A percentile compares a stretch with the other conserved stretches of the same genome.
Evolutionary conservation across 1,284 basidiomycete species (phyloP).

Genomic region (Mycosarcoma maydis): DNA sequence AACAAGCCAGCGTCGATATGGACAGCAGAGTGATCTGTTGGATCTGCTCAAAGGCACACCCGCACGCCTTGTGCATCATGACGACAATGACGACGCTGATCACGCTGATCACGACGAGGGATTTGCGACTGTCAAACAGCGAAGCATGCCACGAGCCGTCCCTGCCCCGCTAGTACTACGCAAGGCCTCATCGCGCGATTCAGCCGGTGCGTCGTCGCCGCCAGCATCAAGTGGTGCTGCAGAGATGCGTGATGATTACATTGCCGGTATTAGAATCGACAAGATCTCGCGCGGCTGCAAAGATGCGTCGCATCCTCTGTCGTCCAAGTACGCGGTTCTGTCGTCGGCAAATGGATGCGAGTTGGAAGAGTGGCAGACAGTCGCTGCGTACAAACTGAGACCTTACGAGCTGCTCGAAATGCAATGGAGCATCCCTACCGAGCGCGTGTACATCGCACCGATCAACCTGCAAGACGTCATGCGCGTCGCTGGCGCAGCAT

Average conservation of each 20-base stretch:
- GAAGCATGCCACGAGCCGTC: neutral
- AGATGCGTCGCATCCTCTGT: conserved; percentile 36
- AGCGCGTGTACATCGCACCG: conserved; percentile 45
- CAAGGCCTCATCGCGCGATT: conserved; percentile 9
- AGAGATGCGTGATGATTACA: conserved; percentile 5
- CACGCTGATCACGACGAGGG: conserved; percentile 7
- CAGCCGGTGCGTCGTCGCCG: neutral
- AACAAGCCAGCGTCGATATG: conserved; percentile 26
- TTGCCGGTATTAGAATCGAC: conserved; percentile 40
- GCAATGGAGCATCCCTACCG: conserved; percentile 45
- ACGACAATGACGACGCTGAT: too few relatives aligned
- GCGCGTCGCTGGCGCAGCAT: neutral
- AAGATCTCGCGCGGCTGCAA: conserved; percentile 36
- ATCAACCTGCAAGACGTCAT: conserved; percentile 10
- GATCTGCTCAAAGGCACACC: conserved; percentile 20
- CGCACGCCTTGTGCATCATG: too few relatives aligned
- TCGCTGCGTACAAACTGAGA: conserved; percentile 36
- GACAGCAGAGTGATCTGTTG: conserved; percentile 15
- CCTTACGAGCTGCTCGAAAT: conserved; percentile 56
- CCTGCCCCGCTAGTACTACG: neutral
- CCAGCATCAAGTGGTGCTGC: neutral
- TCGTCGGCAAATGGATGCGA: conserved; percentile 49
- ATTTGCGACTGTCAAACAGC: conserved; percentile 10
- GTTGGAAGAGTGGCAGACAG: conserved; percentile 56
- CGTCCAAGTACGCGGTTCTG: conserved; percentile 38